These are phyloP conservation scores for Clonostachys sp. DNA, from an alignment of 2,329 filamentous ascomycete species.

Conservation along the genomic window DNA sequence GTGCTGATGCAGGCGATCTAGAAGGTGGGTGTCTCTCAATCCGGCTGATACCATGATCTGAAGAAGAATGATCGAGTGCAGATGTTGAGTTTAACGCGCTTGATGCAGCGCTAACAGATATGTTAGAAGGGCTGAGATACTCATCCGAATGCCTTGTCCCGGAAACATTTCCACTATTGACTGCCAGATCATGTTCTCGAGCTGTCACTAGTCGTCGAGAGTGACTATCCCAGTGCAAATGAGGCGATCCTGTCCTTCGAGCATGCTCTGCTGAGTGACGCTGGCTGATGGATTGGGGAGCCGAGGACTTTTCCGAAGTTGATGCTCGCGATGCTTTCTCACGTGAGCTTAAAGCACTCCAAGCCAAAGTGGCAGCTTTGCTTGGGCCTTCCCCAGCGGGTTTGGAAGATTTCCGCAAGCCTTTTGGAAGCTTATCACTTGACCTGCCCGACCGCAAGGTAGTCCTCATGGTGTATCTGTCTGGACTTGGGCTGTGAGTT, in stretches of 20 bases:
- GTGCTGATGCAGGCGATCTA: too few species aligned
- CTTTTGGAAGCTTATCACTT: conserved; percentile 33
- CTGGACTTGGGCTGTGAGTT: conserved; percentile 50
- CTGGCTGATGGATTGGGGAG: conserved; percentile 5
- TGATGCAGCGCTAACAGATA: conserved; percentile 52
- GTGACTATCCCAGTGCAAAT: conserved; percentile 49
- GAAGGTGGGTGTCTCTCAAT: too few species aligned
- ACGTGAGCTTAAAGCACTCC: conserved; percentile 40
- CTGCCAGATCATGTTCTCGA: conserved; percentile 21
- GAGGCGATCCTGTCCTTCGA: conserved; percentile 20
- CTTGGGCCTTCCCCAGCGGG: conserved; percentile 48
- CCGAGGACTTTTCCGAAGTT: neutral
- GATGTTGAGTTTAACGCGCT: conserved; percentile 39
- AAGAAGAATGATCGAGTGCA: neutral
- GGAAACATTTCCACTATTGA: conserved; percentile 16
- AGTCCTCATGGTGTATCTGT: conserved; percentile 58
- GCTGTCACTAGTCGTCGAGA: conserved; percentile 43
- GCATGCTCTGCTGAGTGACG: conserved; percentile 22
- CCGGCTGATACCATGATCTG: neutral
- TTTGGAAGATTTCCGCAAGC: conserved; percentile 33
- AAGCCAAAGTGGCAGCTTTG: conserved; percentile 61
- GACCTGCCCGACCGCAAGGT: conserved; percentile 49
- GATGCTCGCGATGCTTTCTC: conserved; percentile 17
- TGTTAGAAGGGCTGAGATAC: conserved; percentile 32
- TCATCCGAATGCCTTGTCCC: conserved; percentile 33